Base-by-base conservation (phyloP, 352 stramenopile species). In the Pythium volutum region DNA sequence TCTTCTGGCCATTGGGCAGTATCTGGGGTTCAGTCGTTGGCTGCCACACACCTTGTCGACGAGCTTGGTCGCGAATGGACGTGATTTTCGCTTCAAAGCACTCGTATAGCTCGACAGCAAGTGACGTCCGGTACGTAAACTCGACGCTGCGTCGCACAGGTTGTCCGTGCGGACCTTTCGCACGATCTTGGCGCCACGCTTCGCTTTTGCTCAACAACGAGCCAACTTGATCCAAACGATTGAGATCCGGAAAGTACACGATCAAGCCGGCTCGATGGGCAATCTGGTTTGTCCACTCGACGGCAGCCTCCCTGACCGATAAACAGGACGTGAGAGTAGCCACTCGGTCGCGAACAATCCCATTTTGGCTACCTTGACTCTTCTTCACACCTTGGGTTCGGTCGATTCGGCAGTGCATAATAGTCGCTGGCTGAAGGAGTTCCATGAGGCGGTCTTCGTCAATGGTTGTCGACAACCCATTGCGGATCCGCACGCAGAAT, bases 91-190 rank as follows among this genome's bases (percentile, higher is more conserved):
- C 45, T 15, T n/a, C 10, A 12, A 56, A 60, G 42, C 38, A 62
- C 26, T 55, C 26, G 45, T 54, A 60, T 16, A 70, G n/a, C 6
- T 62, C 55, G 8, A 25, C 18, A n/a, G 50, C 38, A 23, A 66
- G 29, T 10, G 46, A 38, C 9, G 50, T 47, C 3, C 29, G 49
- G 23, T 70, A 70, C 26, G 58, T 54, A 23, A 62, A 41, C 55
- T 70, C 63, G 18, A 70, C 31, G 10, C 34, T 42, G 3, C 60
- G 43, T 20, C 63, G 63, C n/a, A 70, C 56, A 1, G 55, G 63
- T 41, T 70, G 63, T 0, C 63, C 63, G 12, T 41, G 25, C 1
- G 63, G 63, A 15, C 43, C 43, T 49, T 49, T 49, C n/a, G 59
- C 14, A 59, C 51, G 12, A 53, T 51, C 20, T 20, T 46, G 14